A percentile compares a stretch with the other conserved stretches of the same genome.
Conservation (phyloP, 1,284 basidiomycete species). For the Cronartium quercuum region DNA sequence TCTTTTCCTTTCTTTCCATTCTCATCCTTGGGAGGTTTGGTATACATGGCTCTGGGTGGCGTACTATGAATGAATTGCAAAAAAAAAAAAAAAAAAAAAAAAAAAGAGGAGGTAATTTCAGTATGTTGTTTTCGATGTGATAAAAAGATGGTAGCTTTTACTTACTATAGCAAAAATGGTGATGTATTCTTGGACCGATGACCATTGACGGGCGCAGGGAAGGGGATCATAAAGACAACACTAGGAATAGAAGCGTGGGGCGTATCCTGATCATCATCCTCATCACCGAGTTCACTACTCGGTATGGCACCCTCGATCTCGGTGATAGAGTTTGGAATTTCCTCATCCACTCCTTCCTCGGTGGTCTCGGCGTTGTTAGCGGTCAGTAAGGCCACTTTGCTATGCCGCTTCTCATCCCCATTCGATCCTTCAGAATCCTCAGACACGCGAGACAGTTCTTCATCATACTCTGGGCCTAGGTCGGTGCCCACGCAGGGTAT, state of each 20-base stretch:
- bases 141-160: too few species aligned
- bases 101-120: too few species aligned
- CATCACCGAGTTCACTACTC: neutral
- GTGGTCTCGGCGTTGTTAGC: neutral
- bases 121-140: too few species aligned
- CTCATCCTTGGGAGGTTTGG: conserved; percentile 17
- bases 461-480: neutral
- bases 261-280: neutral
- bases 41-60: conserved; percentile 21
- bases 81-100: neutral
- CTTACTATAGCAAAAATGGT: conserved; percentile 35
- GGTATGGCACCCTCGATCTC: neutral
- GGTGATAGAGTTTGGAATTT: neutral
- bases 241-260: neutral
- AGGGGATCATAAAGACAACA: conserved; percentile 20
- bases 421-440: neutral
- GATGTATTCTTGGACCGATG: conserved; percentile 7
- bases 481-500: neutral
- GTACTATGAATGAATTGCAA: conserved; percentile 2
- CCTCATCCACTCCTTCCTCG: neutral
- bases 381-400: neutral
- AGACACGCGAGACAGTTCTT: neutral
- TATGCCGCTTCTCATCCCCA: neutral
- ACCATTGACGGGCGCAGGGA: conserved; percentile 22
- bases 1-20: conserved; percentile 30